Evolutionary conservation across 352 stramenopile genomes (phyloP), one percentile per base, ranked within the genome.

Genomic region (Blastocystis sp.): DNA sequence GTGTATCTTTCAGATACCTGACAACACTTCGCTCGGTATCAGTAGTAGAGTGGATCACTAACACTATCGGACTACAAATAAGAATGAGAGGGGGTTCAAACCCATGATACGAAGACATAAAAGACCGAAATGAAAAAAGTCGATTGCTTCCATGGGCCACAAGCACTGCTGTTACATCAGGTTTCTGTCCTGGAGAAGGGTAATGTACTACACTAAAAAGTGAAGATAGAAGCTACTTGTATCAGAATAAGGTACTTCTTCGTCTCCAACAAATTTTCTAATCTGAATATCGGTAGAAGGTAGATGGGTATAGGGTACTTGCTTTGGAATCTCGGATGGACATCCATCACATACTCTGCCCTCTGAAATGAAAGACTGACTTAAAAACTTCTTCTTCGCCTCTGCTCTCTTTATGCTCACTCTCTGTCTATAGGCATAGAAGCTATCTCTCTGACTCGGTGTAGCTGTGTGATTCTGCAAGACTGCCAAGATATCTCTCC

Each of bases 211-310:
- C 41, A 20, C 68, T 23, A 56, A 18, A 63, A 26, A 2, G 6
- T 23, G 3, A 13, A n/a, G 1, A 43, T 15, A 34, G 29, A n/a
- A 26, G 23, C 13, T 43, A 84, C 73, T 29, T 6, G 50, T n/a
- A 59, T 59, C 50, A n/a, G 50, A 59, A 59, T 84, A 47, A n/a
- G 3, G 4, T 26, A 66, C 73, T 29, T 84, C 73, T 9, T 13
- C 6, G 26, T 84, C 50, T 9, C 73, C 73, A 9, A 84, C 73
- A 23, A 84, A 68, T 29, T 84, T 84, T 18, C 73, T n/a, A 20
- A 84, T 63, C n/a, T 64, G 47, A 34, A 84, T 5, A n/a, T 45
- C 1, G 29, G 29, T 34, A 34, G 29, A 34, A 34, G 29, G 1
- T 34, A 34, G 29, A 34, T 1, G 29, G 29, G 29, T 34, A 34